Conservation (phyloP, 129 eudicot species). For the carrot (Daucus carota) region DNA sequence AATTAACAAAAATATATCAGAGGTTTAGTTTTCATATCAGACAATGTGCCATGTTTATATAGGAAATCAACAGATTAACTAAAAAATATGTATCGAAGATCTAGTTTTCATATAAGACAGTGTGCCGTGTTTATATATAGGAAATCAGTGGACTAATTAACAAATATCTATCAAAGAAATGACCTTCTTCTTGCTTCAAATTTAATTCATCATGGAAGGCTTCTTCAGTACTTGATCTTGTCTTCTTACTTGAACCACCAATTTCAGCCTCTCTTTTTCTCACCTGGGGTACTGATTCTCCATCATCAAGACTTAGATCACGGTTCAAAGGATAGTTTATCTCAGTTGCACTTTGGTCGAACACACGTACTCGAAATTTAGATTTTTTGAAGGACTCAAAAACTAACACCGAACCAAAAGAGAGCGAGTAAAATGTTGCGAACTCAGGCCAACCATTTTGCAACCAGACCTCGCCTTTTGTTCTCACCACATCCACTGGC, state of each 20-base stretch:
- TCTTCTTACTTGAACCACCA: background rate
- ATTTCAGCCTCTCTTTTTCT: background rate
- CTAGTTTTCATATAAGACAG: no score
- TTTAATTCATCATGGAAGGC: no score
- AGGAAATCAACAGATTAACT: no score
- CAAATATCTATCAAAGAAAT: background rate
- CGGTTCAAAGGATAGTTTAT: background rate
- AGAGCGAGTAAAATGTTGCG: background rate
- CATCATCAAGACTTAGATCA: background rate
- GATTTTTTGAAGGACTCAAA: slow-evolving; percentile 3
- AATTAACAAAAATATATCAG: no score
- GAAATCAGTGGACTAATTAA: no score
- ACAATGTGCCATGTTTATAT: no score
- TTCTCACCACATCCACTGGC: background rate
- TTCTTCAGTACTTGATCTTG: background rate
- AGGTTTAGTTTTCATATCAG: no score
- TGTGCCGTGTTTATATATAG: no score
- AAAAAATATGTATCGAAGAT: no score
- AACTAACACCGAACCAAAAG: background rate
- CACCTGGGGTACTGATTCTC: background rate
- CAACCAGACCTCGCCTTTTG: slow-evolving; percentile 13
- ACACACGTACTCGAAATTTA: slow-evolving; percentile 11
- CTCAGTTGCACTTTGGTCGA: slow-evolving; percentile 12
- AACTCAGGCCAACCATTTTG: background rate
- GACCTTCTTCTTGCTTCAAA: background rate